Evolutionary conservation across 2,329 filamentous ascomycete genomes (phyloP), one percentile per base, ranked within the genome.

Genomic region (Talaromyces funiculosus): DNA sequence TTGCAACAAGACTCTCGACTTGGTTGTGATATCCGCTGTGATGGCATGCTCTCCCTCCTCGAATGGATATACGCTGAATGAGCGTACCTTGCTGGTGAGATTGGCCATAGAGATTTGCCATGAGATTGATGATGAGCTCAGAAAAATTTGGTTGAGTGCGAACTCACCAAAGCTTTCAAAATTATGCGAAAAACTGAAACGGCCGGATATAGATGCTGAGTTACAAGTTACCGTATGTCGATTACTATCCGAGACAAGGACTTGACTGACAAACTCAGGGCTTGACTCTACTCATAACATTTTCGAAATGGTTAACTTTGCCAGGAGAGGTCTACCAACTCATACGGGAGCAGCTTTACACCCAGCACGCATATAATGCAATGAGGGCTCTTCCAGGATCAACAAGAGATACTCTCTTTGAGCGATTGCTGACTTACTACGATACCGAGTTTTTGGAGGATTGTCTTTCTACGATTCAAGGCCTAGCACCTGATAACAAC

Each of bases 11-110:
- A 77, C 73, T 0, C 64, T 78, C 14, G 75, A 78, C 59, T 64
- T 78, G 31, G 73, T 76, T 14, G 68, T 76, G n/a, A 62, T 77
- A 53, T 70, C 73, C 10, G 73, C 72, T 9, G 73, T 76, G 9
- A 68, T 78, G 42, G 71, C 71, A 29, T 76, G 73, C 57, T 78
- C 75, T n/a, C 69, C 71, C 10, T 74, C 66, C 47, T 73, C 67
- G 47, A 70, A 65, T 43, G 64, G 63, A 14, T 53, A 75, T 14
- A 66, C 67, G 7, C 45, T 64, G 0, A 43, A 64, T 0, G 67
- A 75, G 24, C 68, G 71, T 8, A 64, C 69, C 12, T 67, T 76
- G 57, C 72, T 74, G 33, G 69, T 78, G 42, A 65, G 67, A 6
- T 63, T 78, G 16, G 73, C 74, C 0, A 71, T 72, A 37, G 68